These are phyloP conservation scores for Turritis glabra DNA, from an alignment of 345 rosid species.

Conservation along the genomic window DNA sequence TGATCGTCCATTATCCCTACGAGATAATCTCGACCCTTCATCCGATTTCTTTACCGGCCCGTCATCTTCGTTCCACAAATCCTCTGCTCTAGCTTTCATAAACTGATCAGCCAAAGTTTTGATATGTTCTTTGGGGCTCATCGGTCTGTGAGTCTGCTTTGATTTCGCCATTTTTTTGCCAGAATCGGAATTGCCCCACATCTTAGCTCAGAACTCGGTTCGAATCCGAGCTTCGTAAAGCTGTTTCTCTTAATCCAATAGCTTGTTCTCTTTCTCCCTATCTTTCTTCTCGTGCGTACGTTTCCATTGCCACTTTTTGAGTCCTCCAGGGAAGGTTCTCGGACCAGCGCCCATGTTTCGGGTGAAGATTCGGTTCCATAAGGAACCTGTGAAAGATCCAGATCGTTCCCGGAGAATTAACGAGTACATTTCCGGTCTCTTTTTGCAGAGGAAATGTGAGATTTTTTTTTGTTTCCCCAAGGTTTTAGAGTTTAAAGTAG, in stretches of 20 bases:
- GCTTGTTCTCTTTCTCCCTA: slow-evolving; percentile 78
- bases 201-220: slow-evolving; percentile 62
- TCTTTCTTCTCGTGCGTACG: slow-evolving; percentile 95
- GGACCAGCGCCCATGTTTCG: slow-evolving; percentile 97
- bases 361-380: slow-evolving; percentile 39
- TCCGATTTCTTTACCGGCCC: slow-evolving; percentile 58
- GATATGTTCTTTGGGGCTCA: slow-evolving; percentile 65
- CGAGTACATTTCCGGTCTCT: slow-evolving; percentile 35
- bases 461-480: not conserved
- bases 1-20: slow-evolving; percentile 33
- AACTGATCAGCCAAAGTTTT: slow-evolving; percentile 91
- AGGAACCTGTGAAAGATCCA: slow-evolving; percentile 27
- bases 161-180: slow-evolving; percentile 7
- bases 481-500: slow-evolving; percentile 41
- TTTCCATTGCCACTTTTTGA: slow-evolving; percentile 99
- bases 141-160: slow-evolving; percentile 44
- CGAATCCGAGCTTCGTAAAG: slow-evolving; percentile 80
- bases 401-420: slow-evolving; percentile 40
- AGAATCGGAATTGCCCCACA: slow-evolving; percentile 42
- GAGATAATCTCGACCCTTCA: slow-evolving; percentile 22
- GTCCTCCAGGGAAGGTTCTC: slow-evolving; percentile 88
- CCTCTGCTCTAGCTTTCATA: slow-evolving; percentile 84
- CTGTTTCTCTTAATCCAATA: slow-evolving; percentile 89
- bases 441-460: not conserved
- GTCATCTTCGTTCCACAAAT: slow-evolving; percentile 85